These are phyloP conservation scores for Corymbia citriodora DNA, from an alignment of 441 rosid species.

Conservation along the genomic window DNA sequence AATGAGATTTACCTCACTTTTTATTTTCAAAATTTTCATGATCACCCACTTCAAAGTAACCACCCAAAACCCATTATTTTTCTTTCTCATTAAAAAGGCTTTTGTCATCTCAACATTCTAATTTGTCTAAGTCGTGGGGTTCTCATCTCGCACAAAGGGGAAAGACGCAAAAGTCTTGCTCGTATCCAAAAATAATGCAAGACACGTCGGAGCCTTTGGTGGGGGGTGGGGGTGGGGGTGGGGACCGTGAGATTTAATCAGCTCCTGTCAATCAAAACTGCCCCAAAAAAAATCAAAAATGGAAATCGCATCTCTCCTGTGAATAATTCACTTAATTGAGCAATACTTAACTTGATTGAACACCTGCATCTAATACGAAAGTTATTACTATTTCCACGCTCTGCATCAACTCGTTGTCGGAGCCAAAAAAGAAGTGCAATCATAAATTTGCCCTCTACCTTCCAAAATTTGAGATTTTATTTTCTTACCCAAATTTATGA, in stretches of 20 bases:
- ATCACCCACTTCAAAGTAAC: neutral
- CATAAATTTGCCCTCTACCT: neutral
- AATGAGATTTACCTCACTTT: neutral
- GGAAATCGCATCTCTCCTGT: fast-evolving
- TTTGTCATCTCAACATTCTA: neutral
- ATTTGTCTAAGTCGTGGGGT: neutral
- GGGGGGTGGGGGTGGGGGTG: too few relatives aligned
- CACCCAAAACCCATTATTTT: neutral
- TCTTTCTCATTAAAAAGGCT: neutral
- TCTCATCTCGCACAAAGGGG: neutral
- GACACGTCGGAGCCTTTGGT: neutral
- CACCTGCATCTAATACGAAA: fast-evolving
- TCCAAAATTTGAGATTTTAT: neutral
- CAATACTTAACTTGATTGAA: neutral
- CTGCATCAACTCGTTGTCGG: neutral
- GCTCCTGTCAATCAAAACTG: neutral
- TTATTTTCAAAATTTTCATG: neutral
- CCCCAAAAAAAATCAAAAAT: neutral
- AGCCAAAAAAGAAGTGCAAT: neutral
- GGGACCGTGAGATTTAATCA: neutral
- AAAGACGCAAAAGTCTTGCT: neutral
- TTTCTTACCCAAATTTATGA: fast-evolving
- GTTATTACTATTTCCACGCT: neutral
- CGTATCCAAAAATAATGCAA: neutral
- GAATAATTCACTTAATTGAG: neutral